Evolutionary conservation across 495 filamentous ascomycete species (phyloP).

Genomic region (Hypoxylon cercidicola): DNA sequence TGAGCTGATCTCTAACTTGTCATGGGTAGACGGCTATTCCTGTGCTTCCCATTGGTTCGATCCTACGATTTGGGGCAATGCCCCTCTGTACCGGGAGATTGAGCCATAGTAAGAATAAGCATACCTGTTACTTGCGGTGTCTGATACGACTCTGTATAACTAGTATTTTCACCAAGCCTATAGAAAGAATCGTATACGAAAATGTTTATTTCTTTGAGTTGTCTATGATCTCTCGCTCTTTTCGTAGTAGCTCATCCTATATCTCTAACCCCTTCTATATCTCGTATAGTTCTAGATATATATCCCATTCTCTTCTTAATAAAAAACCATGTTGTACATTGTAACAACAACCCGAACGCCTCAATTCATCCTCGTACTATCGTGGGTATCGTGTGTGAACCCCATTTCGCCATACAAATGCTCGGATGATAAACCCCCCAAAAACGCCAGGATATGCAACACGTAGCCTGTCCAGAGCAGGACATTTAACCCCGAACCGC

Average conservation of each 20-base stretch:
- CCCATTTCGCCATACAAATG: constrained; percentile 24
- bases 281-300: constrained; percentile 1
- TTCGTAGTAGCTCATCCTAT: too few relatives aligned
- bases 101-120: too few relatives aligned
- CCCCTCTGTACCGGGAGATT: too few relatives aligned
- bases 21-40: constrained; percentile 16
- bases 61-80: constrained; percentile 25
- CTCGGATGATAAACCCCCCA: background rate
- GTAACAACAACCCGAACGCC: constrained; percentile 26
- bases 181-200: too few relatives aligned
- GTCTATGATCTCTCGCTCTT: too few relatives aligned
- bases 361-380: constrained; percentile 36
- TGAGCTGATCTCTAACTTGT: constrained; percentile 31
- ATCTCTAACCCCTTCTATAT: too few relatives aligned
- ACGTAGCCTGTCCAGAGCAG: background rate
- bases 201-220: too few relatives aligned
- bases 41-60: constrained; percentile 35
- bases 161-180: too few relatives aligned
- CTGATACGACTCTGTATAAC: too few relatives aligned
- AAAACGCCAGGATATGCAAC: constrained; percentile 25
- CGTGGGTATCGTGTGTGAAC: constrained; percentile 23
- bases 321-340: background rate
- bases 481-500: constrained; percentile 9
- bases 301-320: background rate
- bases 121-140: too few relatives aligned